phyloP scores from a whole-genome alignment of 176 grass and related monocot genomes.

The Oryza coarctata region DNA sequence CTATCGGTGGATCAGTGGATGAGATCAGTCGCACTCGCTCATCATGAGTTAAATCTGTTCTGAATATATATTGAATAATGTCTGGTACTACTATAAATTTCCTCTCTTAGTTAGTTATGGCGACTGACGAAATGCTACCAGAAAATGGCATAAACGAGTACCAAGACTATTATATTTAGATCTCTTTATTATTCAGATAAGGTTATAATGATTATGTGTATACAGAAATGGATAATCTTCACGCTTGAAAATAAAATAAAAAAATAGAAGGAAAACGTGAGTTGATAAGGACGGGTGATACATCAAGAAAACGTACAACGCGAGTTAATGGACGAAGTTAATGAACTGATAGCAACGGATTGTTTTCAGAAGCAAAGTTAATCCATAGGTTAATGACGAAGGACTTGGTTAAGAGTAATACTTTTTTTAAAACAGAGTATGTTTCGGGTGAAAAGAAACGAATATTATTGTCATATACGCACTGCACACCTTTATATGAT shows the following conservation, averaged over 20 bases:
- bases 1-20: neutral
- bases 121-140: neutral
- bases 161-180: no score
- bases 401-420: neutral
- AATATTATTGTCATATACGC: neutral
- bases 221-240: neutral
- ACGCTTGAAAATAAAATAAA: neutral
- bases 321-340: neutral
- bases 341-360: neutral
- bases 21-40: neutral
- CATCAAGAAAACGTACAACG: neutral
- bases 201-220: neutral
- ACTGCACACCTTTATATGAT: no score
- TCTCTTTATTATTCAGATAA: neutral
- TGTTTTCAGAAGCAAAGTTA: neutral
- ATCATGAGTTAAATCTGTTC: neutral
- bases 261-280: neutral
- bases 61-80: neutral
- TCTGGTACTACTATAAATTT: neutral
- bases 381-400: neutral
- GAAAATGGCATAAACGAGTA: neutral
- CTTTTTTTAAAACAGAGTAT: neutral
- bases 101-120: neutral
- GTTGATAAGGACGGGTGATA: neutral
- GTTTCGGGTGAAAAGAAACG: no score